Evolutionary conservation across 176 grass and related monocot species (phyloP).

Genomic region (Tuctoria greenei): DNA sequence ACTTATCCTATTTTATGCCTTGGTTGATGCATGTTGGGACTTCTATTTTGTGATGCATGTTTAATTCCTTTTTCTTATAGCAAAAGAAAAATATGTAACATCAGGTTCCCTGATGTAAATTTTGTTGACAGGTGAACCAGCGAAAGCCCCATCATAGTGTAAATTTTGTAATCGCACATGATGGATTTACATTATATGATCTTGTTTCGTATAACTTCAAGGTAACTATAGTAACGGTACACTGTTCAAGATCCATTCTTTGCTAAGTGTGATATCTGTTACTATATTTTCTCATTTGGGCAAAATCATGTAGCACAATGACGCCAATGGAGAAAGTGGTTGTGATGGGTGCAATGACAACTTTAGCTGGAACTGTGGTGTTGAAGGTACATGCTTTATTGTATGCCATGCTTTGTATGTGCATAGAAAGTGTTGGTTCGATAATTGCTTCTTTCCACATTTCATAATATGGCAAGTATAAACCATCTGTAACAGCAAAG

Average conservation of each 20-base stretch:
- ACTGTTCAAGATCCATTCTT: background rate
- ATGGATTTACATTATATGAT: conserved; percentile 96
- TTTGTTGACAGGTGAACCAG: conserved; percentile 66
- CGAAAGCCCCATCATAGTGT: conserved; percentile 82
- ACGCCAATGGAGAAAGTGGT: conserved; percentile 88
- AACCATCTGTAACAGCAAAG: background rate
- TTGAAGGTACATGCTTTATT: conserved; percentile 71
- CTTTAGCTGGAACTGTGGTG: conserved; percentile 96
- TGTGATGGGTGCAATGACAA: conserved; percentile 91
- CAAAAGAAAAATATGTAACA: conserved; percentile 2
- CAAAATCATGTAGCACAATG: conserved; percentile 80
- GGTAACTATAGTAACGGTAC: conserved; percentile 47
- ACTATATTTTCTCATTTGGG: conserved; percentile 32
- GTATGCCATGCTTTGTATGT: conserved; percentile 5
- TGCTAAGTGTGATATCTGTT: background rate
- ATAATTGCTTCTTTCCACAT: conserved; percentile 10
- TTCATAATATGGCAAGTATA: conserved; percentile 8
- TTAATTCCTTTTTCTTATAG: conserved; percentile 6
- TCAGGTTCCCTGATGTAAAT: conserved; percentile 13
- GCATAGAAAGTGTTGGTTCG: background rate
- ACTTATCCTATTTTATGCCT: background rate
- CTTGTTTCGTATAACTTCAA: conserved; percentile 94
- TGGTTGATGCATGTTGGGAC: conserved; percentile 7
- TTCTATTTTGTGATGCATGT: conserved; percentile 5
- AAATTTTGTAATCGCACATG: conserved; percentile 96